Base-by-base conservation (phyloP, 805 yeast species). In the Candida lessepsii region DNA sequence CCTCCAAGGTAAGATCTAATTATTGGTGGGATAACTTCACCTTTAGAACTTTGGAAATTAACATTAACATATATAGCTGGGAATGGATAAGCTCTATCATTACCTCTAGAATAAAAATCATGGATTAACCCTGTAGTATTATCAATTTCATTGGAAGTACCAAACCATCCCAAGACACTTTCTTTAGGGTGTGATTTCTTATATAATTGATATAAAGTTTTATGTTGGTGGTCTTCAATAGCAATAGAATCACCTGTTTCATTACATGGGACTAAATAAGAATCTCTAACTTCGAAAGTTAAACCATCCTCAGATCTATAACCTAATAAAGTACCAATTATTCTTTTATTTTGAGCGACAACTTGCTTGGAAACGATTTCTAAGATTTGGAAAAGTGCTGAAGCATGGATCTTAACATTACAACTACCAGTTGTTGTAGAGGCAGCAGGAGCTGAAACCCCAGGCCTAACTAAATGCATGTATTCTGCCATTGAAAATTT, bases 121-220 rank as follows among this genome's bases (percentile, higher is more conserved):
- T 87, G 95, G 54, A 87, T 80, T 49, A 86, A 72, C 8, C 86
- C 86, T 10, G 89, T 78, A 59, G 83, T 76, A 40, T 78, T 73
- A 63, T 85, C 90, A 47, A 86, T 75, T 49, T 69, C 70, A 35
- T 70, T 66, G 13, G 83, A 69, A 29, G 76, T 69, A 37, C 83
- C 81, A 60, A 85, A 88, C 96, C 96, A 88, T 41, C 96, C 96
- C 35, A 88, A 72, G 40, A 88, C 83, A 37, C 74, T 72, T 49
- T 81, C 84, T 57, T 83, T 84, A 42, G 93, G 91, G 63, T 82
- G 83, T 24, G 91, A 80, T 57, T 78, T 79, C 67, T 81, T 83
- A 65, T 84, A 78, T 55, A 88, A 67, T 52, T 79, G 81, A 63
- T 70, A 84, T 62, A 85, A 76, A 24, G 80, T 67, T 56, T 78